These are phyloP conservation scores for Cymbopogon flexuosus DNA, from an alignment of 202 grass and related monocot genomes.

Conservation along the genomic window DNA sequence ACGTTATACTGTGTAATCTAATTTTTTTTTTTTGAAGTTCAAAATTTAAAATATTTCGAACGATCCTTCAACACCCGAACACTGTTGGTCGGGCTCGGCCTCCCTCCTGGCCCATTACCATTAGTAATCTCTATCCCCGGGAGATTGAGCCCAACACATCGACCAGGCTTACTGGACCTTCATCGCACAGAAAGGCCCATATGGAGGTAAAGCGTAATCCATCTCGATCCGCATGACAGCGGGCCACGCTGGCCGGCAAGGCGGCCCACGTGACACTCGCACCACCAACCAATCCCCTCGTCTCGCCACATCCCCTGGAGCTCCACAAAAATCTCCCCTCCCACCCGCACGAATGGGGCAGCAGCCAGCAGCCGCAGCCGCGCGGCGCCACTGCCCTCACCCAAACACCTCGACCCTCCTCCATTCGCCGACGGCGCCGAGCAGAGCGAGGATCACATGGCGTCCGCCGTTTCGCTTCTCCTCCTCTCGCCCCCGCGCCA, in stretches of 20 bases:
- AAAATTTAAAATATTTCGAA: no score
- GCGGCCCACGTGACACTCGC: background rate
- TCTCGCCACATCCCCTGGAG: conserved; percentile 30
- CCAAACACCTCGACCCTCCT: background rate
- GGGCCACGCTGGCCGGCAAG: background rate
- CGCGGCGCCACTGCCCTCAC: conserved; percentile 13
- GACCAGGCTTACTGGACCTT: background rate
- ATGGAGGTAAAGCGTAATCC: background rate
- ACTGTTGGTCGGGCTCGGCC: no score
- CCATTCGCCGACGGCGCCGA: background rate
- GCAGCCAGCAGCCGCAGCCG: conserved; percentile 8
- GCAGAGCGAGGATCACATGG: conserved; percentile 19
- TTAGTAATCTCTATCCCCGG: no score
- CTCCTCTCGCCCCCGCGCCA: conserved; percentile 27
- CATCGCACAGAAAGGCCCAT: background rate
- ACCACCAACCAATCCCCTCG: conserved; percentile 27
- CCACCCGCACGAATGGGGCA: conserved; percentile 4
- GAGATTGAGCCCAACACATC: no score
- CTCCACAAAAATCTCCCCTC: conserved; percentile 44
- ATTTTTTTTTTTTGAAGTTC: no score
- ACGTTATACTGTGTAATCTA: no score
- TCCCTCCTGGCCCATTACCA: no score
- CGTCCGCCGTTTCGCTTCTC: conserved; percentile 36
- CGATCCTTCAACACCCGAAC: no score
- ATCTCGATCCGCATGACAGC: background rate